Conservation (phyloP, 2,329 filamentous ascomycete genomes). For the Trichoderma arundinaceum region DNA sequence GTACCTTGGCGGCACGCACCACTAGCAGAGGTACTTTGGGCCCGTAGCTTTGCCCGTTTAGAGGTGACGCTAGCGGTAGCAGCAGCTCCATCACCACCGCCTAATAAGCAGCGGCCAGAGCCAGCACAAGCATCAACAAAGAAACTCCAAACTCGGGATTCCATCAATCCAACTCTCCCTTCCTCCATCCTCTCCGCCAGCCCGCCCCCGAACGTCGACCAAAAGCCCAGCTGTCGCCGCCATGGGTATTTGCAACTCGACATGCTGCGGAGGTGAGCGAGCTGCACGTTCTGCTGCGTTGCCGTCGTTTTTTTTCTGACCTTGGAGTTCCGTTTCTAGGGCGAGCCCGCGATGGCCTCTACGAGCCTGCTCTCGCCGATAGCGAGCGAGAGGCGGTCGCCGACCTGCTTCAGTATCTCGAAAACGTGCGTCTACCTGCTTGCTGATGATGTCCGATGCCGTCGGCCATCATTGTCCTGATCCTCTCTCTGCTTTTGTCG, state of each 20-base stretch:
- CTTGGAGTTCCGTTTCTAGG: conserved; percentile 51
- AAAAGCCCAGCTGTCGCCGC: conserved; percentile 36
- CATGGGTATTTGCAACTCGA: conserved; percentile 68
- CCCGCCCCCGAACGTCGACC: conserved; percentile 10
- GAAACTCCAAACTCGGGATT: conserved; percentile 7
- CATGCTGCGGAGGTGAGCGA: conserved; percentile 59
- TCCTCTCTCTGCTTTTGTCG: not conserved
- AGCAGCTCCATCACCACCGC: conserved; percentile 29
- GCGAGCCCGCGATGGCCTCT: conserved; percentile 79
- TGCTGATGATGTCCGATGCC: conserved; percentile 15
- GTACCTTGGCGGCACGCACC: not conserved
- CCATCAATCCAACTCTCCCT: conserved; percentile 5
- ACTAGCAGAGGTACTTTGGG: not conserved
- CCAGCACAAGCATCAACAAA: conserved; percentile 28
- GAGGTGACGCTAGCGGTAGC: conserved; percentile 28
- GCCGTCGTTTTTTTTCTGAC: conserved; percentile 22
- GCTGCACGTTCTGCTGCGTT: not conserved
- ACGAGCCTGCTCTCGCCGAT: conserved; percentile 88
- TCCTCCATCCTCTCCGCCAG: conserved; percentile 13
- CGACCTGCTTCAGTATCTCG: conserved; percentile 91
- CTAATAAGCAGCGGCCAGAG: conserved; percentile 16
- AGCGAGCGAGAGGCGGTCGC: conserved; percentile 97
- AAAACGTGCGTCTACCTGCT: conserved; percentile 74
- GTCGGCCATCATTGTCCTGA: not conserved
- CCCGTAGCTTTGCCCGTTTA: conserved; percentile 19